Base-by-base conservation (phyloP, 441 rosid species). In the Syzygium syzygioides region DNA sequence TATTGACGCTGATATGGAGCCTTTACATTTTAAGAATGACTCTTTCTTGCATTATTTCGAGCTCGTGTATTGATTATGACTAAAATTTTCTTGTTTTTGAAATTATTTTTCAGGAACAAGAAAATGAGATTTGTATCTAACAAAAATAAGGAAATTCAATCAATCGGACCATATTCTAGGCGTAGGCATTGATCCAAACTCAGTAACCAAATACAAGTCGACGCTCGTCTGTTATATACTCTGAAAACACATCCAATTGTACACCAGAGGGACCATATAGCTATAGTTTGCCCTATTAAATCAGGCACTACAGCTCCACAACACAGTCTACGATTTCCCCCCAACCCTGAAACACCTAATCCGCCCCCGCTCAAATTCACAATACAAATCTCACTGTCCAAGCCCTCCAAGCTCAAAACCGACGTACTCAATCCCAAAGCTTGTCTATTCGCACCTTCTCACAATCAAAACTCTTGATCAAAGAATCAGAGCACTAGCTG, bases 1-100 rank as follows among this genome's bases (percentile, higher is more conserved):
- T 45, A 95, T 98, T 23, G 98, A 97, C 56, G 99, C 99, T n/a
- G 99, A 96, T 90, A 97, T 98, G 71, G 99, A 97, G 71, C 34
- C 90, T 88, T 86, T 66, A 28, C 30, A 59, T 86, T 57, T 14
- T n/a, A 18, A 41, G 15, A 60, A 18, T 18, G 48, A 28, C 34
- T 68, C 41, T 26, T 7, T 26, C 30, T 45, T 55, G 37, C 83
- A 37, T 34, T 41, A 4, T 37, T 32, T 28, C 4, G 10, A n/a
- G 85, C 37, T 52, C 55, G 5, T 6, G 53, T 71, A 19, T 79
- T 23, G 52, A 56, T 52, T 30, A 28, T 86, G 87, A 56, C 41
- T 32, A 17, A 52, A 18, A 55, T 88, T 55, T 86, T 71, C 14
- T 59, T 90, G 87, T 89, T 57, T 86, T 57, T 87, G 86, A 37